Conservation (phyloP, 192 early-diverging fungal species). For the Pecoramyces ruminantium region DNA sequence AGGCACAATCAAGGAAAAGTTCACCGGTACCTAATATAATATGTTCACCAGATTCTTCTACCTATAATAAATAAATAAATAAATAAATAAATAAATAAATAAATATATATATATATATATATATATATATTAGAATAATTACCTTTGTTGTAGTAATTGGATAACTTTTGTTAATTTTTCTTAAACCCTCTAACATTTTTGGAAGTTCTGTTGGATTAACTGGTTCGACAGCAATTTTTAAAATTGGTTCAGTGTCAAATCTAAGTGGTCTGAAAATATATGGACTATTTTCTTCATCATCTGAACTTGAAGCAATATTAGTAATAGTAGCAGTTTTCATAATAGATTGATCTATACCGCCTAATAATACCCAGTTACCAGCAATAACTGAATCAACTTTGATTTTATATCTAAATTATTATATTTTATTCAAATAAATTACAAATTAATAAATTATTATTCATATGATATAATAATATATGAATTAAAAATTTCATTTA, state of each 20-base stretch:
- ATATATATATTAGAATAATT: too few relatives aligned
- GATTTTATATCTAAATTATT: conserved; percentile 46
- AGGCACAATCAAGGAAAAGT: conserved; percentile 85
- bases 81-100: too few relatives aligned
- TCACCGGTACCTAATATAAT: conserved; percentile 89
- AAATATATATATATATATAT: too few relatives aligned
- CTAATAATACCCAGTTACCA: conserved; percentile 77
- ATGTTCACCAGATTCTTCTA: conserved; percentile 96
- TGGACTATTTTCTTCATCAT: conserved; percentile 41
- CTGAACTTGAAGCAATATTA: conserved; percentile 20
- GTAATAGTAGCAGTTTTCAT: conserved; percentile 91
- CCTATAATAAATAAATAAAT: conserved; percentile 10
- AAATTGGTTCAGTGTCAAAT: conserved; percentile 61
- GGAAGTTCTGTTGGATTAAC: conserved; percentile 95
- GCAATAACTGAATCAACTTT: conserved; percentile 62
- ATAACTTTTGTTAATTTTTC: conserved; percentile 92
- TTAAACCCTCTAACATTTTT: conserved; percentile 90
- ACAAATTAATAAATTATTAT: too few relatives aligned
- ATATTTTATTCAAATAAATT: too few relatives aligned
- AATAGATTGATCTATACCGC: conserved; percentile 84
- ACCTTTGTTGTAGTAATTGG: conserved; percentile 61
- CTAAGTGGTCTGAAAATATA: conserved; percentile 73
- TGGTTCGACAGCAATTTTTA: conserved; percentile 94
- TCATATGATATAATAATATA: too few relatives aligned
- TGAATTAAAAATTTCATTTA: too few relatives aligned